Conservation (phyloP, 768 basidiomycete genomes). For the Phanerochaete carnosa region DNA sequence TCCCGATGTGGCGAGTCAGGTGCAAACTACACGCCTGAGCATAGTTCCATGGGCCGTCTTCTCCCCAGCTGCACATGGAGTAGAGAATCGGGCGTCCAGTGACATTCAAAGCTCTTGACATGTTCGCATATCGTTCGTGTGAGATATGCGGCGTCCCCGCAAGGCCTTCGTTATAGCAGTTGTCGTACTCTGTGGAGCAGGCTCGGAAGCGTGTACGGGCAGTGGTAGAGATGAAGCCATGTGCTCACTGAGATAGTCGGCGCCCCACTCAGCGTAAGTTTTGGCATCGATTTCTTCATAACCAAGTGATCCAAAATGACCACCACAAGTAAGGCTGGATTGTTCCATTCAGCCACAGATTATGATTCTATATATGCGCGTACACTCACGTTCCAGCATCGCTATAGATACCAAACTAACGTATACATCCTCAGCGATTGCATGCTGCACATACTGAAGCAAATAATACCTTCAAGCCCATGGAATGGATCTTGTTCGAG, state of each 20-base stretch:
- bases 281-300: slow-evolving; percentile 39
- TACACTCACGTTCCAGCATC: slow-evolving; percentile 28
- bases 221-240: no score
- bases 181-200: slow-evolving; percentile 31
- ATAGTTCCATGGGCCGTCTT: slow-evolving; percentile 39
- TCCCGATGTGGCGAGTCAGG: slow-evolving; percentile 4
- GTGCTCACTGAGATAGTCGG: slow-evolving; percentile 33
- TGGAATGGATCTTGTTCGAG: slow-evolving; percentile 30
- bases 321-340: slow-evolving; percentile 31
- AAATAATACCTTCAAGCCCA: slow-evolving; percentile 29
- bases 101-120: slow-evolving; percentile 35
- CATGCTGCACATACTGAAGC: background rate
- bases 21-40: slow-evolving; percentile 26
- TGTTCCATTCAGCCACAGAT: background rate
- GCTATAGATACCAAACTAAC: slow-evolving; percentile 34
- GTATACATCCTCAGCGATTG: background rate
- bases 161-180: slow-evolving; percentile 38
- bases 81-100: slow-evolving; percentile 38
- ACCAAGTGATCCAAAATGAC: slow-evolving; percentile 36
- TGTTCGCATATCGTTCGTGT: slow-evolving; percentile 33
- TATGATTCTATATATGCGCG: background rate
- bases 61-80: slow-evolving; percentile 40
- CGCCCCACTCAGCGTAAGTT: slow-evolving; percentile 36
- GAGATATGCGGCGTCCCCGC: slow-evolving; percentile 33
- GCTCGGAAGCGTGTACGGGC: background rate